Evolutionary conservation across 2,329 filamentous ascomycete genomes (phyloP), one percentile per base, ranked within the genome.

Genomic region (Epichloe gansuensis): DNA sequence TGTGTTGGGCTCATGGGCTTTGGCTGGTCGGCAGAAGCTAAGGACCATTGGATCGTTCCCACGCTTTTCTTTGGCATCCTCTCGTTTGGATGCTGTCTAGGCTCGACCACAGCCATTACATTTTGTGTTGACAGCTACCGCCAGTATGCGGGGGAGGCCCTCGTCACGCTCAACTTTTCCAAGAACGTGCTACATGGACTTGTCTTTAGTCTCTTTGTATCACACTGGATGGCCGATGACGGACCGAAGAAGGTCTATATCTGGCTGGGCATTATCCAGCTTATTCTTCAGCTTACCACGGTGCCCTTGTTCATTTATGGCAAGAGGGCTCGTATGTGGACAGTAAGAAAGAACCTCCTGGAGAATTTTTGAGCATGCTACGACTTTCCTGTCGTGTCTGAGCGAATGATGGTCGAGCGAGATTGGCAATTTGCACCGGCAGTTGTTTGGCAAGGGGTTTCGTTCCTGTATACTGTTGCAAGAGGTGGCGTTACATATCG

Each of bases 251-350:
- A 71, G 11, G 89, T 95, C 0, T 97, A 87, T 63, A 70, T 95
- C 44, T 87, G 83, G 61, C 77, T 96, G 50, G 91, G 91, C 3
- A 76, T 89, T 27, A 93, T 97, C 31, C 91, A 97, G 68, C 68
- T 96, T 36, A 79, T 81, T 12, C 78, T 84, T 51, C 74, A 95
- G 65, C 61, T 88, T 3, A 81, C 76, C 51, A 86, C 89, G 1
- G 83, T 96, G 51, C 91, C 91, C 0, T 89, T 97, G 85, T 97
- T 93, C 65, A 87, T 97, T 21, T 96, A 81, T 62, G 91, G 91
- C 17, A 97, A 97, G 74, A 73, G 89, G 52, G 82, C 85, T 15
- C 76, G 91, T 17, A 95, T 96, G 88, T 96, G 90, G 91, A 97
- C 90, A 1, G 87, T 90, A 11, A 74, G 87, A 56, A 87, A 77